Conservation (phyloP, 2,329 filamentous ascomycete species). For the Pleoardoris graminearum region DNA sequence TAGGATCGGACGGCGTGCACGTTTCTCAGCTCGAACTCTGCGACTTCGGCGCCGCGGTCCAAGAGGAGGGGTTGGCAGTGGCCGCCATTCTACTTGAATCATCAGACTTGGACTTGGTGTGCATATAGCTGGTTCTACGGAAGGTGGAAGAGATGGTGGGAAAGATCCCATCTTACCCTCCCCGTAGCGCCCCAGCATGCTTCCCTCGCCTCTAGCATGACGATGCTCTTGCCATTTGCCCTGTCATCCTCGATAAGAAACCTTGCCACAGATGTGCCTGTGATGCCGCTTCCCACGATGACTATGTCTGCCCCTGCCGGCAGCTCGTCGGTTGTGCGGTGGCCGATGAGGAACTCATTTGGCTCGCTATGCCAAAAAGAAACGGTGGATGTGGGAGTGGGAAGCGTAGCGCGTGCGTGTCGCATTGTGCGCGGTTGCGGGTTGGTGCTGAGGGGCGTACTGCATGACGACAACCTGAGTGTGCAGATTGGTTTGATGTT, state of each 20-base stretch:
- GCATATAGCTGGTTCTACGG: background rate
- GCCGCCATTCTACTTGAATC: conserved; percentile 50
- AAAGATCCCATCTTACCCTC: conserved; percentile 56
- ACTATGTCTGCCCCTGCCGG: conserved; percentile 68
- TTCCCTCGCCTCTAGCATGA: conserved; percentile 78
- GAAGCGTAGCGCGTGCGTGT: conserved; percentile 53
- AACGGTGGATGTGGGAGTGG: conserved; percentile 61
- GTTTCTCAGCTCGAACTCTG: conserved; percentile 72
- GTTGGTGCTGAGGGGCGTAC: too few relatives aligned
- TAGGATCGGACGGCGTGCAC: conserved; percentile 63
- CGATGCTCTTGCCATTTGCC: conserved; percentile 56
- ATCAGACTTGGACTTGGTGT: background rate
- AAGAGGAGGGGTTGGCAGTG: conserved; percentile 78
- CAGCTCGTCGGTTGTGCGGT: conserved; percentile 66
- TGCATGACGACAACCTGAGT: too few relatives aligned
- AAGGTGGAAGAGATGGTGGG: background rate
- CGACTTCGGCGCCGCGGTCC: conserved; percentile 61
- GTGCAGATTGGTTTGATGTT: too few relatives aligned
- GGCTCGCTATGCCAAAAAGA: conserved; percentile 78
- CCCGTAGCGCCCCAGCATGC: conserved; percentile 83
- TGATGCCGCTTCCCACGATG: conserved; percentile 75
- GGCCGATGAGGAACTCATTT: conserved; percentile 65
- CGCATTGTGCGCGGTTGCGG: too few relatives aligned
- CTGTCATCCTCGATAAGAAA: conserved; percentile 57
- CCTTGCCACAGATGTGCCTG: conserved; percentile 71